Evolutionary conservation across 1,284 basidiomycete species (phyloP), one percentile per base, ranked within the genome.

Genomic region (Ceratobasidium theobromae): DNA sequence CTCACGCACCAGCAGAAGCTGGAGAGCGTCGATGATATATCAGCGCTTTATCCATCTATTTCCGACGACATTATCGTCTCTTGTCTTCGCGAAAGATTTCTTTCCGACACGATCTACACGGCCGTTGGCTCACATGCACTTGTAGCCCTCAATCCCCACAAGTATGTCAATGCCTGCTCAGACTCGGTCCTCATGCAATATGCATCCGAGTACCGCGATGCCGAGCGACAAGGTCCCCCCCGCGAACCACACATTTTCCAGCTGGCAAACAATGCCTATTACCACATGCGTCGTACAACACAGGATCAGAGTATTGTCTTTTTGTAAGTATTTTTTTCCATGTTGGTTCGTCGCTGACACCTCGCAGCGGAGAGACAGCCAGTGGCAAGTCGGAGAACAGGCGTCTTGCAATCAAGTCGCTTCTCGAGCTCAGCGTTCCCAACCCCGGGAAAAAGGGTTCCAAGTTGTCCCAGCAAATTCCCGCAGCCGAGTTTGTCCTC

Each of bases 361-460:
- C 41, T 38, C 67, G 14, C 74, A 97, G 93, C 68, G 95, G 95
- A 41, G 93, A 97, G 75, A 93, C 93, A 0, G 89, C 89, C 14
- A 93, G 93, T 58, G 96, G 96, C 65, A 98, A 98, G 78, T 93
- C 91, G 0, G 95, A 98, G 77, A 89, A 88, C 72, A 84, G 91
- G 43, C 82, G 94, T 35, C 81, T 98, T n/a, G 86, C 92, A 11
- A 91, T 97, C 77, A 95, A 95, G 75, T 85, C 91, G 0, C 80
- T 99, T 23, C 83, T 97, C 46, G 91, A 96, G 75, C 84, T 98
- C 68, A 91, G 90, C 65, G 88, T 94, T 49, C 88, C 87, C 72
- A 86, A 88, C 67, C 90, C 91, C 0, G 95, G 95, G 65, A 98
- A 98, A 81, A 97, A 97, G 75, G 94, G 94, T 25, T 84, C 88